phyloP scores from a whole-genome alignment of 306 rosid genomes.

The Vigna nakashimae region DNA sequence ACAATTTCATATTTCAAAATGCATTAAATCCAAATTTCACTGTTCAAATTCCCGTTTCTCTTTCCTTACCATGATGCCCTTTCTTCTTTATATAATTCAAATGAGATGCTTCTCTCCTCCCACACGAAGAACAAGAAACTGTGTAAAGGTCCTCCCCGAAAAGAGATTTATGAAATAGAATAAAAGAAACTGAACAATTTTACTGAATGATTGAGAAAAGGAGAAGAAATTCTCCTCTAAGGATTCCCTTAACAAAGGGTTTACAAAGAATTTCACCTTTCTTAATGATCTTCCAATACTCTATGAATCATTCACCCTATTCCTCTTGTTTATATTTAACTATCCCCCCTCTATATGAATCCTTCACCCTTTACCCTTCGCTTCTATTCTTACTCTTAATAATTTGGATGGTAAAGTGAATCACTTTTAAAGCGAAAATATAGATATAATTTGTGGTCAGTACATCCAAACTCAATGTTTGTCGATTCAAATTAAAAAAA shows the following conservation, averaged over 20 bases:
- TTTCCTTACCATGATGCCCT: neutral
- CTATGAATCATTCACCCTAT: neutral
- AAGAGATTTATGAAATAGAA: neutral
- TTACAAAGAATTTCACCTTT: neutral
- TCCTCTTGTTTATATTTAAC: neutral
- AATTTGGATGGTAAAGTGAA: neutral
- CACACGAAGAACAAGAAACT: too few relatives aligned
- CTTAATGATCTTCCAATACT: neutral
- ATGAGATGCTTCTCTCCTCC: neutral
- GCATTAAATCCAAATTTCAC: neutral
- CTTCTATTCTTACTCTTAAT: neutral
- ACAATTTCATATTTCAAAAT: slow-evolving; percentile 14
- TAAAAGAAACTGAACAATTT: neutral
- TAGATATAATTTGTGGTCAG: neutral
- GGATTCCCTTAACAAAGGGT: neutral
- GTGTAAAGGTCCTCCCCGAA: neutral
- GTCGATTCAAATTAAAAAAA: neutral
- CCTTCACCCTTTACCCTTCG: neutral
- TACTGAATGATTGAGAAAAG: neutral
- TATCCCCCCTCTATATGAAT: neutral
- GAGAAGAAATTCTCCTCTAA: neutral
- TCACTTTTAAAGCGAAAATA: neutral
- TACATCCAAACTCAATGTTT: neutral
- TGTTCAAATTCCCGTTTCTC: slow-evolving; percentile 1
- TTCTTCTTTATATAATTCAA: neutral